Evolutionary conservation across 192 early-diverging fungal species (phyloP).

Genomic region (Dimargaris cristalligena): DNA sequence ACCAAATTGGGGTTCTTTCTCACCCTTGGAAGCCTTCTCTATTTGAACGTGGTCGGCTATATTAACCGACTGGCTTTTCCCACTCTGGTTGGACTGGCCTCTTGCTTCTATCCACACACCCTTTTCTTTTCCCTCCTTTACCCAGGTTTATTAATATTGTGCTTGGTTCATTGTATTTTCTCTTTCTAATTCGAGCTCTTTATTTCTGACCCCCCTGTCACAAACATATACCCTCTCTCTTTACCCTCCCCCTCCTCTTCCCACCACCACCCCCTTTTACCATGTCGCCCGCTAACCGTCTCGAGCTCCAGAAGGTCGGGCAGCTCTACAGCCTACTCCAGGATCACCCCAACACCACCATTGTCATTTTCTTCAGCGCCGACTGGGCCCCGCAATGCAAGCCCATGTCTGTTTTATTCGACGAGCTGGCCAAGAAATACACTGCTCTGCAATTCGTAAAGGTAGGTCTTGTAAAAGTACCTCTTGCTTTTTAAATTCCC

Average conservation of each 20-base stretch:
- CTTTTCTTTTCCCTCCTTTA: no score
- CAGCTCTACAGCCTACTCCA: constrained; percentile 21
- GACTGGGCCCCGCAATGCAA: constrained; percentile 72
- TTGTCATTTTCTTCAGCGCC: constrained; percentile 83
- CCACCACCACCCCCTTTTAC: background rate
- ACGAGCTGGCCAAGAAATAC: constrained; percentile 64
- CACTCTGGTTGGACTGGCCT: no score
- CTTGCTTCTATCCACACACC: no score
- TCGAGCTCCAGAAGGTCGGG: constrained; percentile 22
- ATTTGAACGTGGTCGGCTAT: no score
- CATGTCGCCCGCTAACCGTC: constrained; percentile 23
- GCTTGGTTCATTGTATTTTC: no score
- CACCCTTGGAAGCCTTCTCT: no score
- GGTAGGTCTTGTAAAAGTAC: constrained; percentile 23
- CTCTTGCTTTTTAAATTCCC: background rate
- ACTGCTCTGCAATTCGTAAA: constrained; percentile 55
- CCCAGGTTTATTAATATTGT: no score
- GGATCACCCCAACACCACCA: constrained; percentile 19
- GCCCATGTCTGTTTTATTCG: constrained; percentile 87
- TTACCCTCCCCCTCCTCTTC: background rate
- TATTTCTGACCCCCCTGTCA: no score
- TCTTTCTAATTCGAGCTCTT: no score
- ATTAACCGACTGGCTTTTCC: no score
- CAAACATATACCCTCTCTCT: no score
- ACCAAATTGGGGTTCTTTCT: no score